These are phyloP conservation scores for Paramecium pentaurelia DNA, from an alignment of 73 alveolate genomes.

Conservation along the genomic window DNA sequence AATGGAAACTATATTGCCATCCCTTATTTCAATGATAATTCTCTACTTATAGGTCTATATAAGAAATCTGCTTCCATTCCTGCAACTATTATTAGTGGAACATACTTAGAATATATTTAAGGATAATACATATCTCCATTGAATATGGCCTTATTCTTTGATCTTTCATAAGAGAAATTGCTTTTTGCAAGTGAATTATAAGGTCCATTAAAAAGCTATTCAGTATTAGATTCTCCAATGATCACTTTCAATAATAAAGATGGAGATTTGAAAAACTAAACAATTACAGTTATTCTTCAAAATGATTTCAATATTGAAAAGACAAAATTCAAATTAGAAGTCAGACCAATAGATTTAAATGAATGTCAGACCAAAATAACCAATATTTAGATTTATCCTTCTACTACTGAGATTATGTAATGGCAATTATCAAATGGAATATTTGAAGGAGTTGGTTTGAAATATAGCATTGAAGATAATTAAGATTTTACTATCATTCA, in stretches of 20 bases:
- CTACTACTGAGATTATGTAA: not conserved
- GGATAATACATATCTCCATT: not conserved
- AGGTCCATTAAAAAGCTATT: not conserved
- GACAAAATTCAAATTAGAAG: not conserved
- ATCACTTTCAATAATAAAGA: not conserved
- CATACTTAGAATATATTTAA: not conserved
- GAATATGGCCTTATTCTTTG: not conserved
- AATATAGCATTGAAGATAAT: not conserved
- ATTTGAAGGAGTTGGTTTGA: not conserved
- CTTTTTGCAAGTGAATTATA: not conserved
- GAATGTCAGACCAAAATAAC: not conserved
- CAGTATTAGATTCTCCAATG: not conserved
- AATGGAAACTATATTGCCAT: not conserved
- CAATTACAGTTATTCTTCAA: not conserved
- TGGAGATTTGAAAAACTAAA: not conserved
- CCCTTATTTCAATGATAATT: not conserved
- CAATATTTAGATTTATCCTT: not conserved
- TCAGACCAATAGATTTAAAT: not conserved
- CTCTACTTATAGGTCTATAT: not conserved
- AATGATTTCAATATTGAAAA: not conserved
- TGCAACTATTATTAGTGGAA: not conserved
- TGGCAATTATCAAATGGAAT: not conserved
- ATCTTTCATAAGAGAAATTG: not conserved
- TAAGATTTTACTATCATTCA: not conserved
- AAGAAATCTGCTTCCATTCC: not conserved